Conservation (phyloP, 2,329 filamentous ascomycete species). For the Cordyceps militaris region DNA sequence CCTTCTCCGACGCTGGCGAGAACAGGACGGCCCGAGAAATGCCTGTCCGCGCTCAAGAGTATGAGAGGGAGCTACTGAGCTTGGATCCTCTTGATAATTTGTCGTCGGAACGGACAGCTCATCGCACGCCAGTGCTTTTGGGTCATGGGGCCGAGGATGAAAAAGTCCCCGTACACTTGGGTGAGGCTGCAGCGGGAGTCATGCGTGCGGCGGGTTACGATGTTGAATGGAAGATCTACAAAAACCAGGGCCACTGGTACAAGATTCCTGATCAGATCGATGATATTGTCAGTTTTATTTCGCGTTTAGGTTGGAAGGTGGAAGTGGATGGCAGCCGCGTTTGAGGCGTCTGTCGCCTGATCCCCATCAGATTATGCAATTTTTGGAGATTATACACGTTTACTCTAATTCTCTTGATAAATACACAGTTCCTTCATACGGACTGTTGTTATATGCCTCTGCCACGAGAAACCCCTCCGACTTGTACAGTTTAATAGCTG, state of each 20-base stretch:
- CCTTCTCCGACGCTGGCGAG: slow-evolving; percentile 18
- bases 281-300: slow-evolving; percentile 33
- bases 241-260: slow-evolving; percentile 39
- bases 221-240: slow-evolving; percentile 34
- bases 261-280: slow-evolving; percentile 39
- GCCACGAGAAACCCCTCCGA: slow-evolving; percentile 20
- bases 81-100: background rate
- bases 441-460: slow-evolving; percentile 19
- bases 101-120: background rate
- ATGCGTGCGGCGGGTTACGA: slow-evolving; percentile 27
- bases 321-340: background rate
- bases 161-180: background rate
- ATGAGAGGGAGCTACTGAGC: slow-evolving; percentile 12
- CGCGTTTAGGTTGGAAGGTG: background rate
- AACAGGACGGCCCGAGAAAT: slow-evolving; percentile 5
- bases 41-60: slow-evolving; percentile 21
- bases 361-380: too few relatives aligned
- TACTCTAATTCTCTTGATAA: slow-evolving; percentile 14
- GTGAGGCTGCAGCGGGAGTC: slow-evolving; percentile 9
- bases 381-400: background rate
- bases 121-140: background rate
- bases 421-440: slow-evolving; percentile 18
- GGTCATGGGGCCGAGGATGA: background rate
- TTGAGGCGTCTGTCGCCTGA: background rate
- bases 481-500: slow-evolving; percentile 20